Evolutionary conservation across 2,329 filamentous ascomycete species (phyloP).

Genomic region (Dichotomopilus funicola): DNA sequence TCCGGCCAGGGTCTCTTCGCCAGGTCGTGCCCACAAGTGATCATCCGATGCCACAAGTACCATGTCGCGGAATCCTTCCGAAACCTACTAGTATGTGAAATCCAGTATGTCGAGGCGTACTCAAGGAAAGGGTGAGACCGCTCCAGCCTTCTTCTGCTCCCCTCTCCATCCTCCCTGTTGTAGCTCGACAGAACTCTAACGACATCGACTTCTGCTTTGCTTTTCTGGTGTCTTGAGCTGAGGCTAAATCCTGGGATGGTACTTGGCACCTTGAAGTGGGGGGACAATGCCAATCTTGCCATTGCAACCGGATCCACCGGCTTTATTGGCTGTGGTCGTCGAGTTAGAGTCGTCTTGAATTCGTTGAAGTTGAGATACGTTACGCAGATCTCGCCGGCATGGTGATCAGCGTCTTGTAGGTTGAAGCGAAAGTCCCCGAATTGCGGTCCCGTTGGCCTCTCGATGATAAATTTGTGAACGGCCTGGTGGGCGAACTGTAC

Average conservation of each 20-base stretch:
- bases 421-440: background rate
- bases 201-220: background rate
- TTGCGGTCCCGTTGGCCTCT: background rate
- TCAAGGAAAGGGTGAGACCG: background rate
- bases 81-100: conserved; percentile 9
- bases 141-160: background rate
- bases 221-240: background rate
- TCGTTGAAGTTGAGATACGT: conserved; percentile 2
- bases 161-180: background rate
- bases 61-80: conserved; percentile 6
- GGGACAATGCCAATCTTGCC: background rate
- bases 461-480: conserved; percentile 1
- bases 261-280: background rate
- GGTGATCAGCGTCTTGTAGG: background rate
- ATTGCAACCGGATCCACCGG: background rate
- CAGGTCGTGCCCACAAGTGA: conserved; percentile 7
- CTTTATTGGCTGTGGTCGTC: background rate
- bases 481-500: conserved; percentile 1
- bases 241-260: background rate
- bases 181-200: background rate
- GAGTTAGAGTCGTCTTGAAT: background rate
- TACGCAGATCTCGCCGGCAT: conserved; percentile 1
- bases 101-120: conserved; percentile 7
- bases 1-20: conserved; percentile 8
- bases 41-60: conserved; percentile 7